Evolutionary conservation across 805 yeast species (phyloP).

Genomic region (Lipomyces sp.): DNA sequence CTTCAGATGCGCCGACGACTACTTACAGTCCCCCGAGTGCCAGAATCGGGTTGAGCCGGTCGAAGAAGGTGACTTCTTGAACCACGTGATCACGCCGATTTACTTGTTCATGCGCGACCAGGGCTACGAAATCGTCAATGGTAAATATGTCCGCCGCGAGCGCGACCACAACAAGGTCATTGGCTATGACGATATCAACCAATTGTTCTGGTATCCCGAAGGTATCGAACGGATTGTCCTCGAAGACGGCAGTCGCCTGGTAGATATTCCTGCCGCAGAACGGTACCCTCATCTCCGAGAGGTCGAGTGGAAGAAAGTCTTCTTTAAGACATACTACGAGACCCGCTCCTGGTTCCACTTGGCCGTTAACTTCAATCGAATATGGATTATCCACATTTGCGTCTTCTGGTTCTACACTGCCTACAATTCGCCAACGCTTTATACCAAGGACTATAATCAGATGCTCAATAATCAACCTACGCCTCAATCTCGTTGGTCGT

Average conservation of each 20-base stretch:
- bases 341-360: constrained; percentile 97
- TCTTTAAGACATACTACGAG: constrained; percentile 95
- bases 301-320: constrained; percentile 87
- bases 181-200: constrained; percentile 97
- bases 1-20: constrained; percentile 92
- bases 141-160: constrained; percentile 64
- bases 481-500: constrained; percentile 89
- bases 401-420: constrained; percentile 95
- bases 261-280: constrained; percentile 87
- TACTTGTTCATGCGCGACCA: constrained; percentile 72
- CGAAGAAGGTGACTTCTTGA: constrained; percentile 76
- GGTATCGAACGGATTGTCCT: constrained; percentile 92
- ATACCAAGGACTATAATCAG: constrained; percentile 85
- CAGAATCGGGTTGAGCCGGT: constrained; percentile 63
- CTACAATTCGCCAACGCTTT: constrained; percentile 87
- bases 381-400: constrained; percentile 92
- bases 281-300: constrained; percentile 90
- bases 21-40: constrained; percentile 85
- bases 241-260: constrained; percentile 89
- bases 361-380: constrained; percentile 94
- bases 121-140: constrained; percentile 62
- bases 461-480: constrained; percentile 83
- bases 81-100: constrained; percentile 89
- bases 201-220: constrained; percentile 99
- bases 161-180: constrained; percentile 66